Evolutionary conservation across 768 basidiomycete genomes (phyloP).

Genomic region (Phaffia australis): DNA sequence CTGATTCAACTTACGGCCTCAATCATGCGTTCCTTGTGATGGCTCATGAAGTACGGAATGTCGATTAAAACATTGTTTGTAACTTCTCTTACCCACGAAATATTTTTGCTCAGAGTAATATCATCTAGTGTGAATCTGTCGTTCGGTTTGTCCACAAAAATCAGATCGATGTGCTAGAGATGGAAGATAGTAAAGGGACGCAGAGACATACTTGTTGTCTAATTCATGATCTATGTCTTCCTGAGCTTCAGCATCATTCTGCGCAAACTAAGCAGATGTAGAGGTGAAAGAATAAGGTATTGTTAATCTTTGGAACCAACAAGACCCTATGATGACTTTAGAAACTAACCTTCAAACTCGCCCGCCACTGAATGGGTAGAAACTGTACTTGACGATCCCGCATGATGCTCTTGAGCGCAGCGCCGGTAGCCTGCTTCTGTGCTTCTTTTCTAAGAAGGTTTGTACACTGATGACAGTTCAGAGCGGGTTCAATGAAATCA

Average conservation of each 20-base stretch:
- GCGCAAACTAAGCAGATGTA: constrained; percentile 32
- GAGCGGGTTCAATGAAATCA: not conserved
- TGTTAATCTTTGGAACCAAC: too few relatives aligned
- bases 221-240: constrained; percentile 36
- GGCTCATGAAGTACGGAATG: constrained; percentile 44
- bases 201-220: constrained; percentile 35
- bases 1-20: constrained; percentile 36
- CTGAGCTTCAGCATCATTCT: constrained; percentile 38
- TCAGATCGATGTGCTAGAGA: not conserved
- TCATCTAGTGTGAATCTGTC: constrained; percentile 40
- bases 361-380: not conserved
- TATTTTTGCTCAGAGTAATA: constrained; percentile 42
- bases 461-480: not conserved
- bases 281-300: constrained; percentile 10
- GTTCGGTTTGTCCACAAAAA: not conserved
- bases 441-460: constrained; percentile 17
- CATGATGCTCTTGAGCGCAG: constrained; percentile 41
- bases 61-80: constrained; percentile 40
- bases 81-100: constrained; percentile 42
- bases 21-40: constrained; percentile 42
- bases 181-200: not conserved
- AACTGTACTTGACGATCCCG: constrained; percentile 40
- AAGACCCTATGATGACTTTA: too few relatives aligned
- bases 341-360: too few relatives aligned
- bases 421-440: constrained; percentile 40